Percentiles rank a stretch among this genome's conserved stretches.
These are phyloP conservation scores for Cruciata laevipes DNA, from an alignment of 257 asterid genomes.

Conservation along the genomic window DNA sequence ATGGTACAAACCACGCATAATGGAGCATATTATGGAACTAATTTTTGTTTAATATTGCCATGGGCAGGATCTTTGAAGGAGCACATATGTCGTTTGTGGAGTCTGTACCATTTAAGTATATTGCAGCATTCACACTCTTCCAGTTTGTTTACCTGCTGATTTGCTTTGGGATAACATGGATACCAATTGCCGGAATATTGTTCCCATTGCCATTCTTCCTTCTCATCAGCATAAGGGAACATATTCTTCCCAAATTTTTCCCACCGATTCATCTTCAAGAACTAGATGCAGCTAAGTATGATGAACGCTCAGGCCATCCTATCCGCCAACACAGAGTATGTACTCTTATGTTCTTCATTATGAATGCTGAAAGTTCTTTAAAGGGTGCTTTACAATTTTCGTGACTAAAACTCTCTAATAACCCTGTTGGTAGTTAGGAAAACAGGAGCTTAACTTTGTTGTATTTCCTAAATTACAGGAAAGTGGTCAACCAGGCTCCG, in stretches of 20 bases:
- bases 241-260: conserved; percentile 63
- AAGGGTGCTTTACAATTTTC: neutral
- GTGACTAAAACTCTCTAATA: too few relatives aligned
- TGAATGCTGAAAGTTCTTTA: neutral
- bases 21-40: neutral
- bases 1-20: neutral
- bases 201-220: conserved; percentile 82
- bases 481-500: conserved; percentile 24
- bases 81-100: conserved; percentile 77
- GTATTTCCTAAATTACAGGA: conserved; percentile 33
- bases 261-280: conserved; percentile 53
- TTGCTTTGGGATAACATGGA: conserved; percentile 91
- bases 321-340: conserved; percentile 35
- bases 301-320: conserved; percentile 58
- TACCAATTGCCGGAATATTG: conserved; percentile 80
- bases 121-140: conserved; percentile 57
- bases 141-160: conserved; percentile 52
- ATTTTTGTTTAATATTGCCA: neutral
- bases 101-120: conserved; percentile 76
- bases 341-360: neutral
- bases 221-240: conserved; percentile 63
- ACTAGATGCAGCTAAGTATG: conserved; percentile 81
- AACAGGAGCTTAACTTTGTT: neutral
- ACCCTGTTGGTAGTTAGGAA: too few relatives aligned
- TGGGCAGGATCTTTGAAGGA: conserved; percentile 60